Percentiles rank a stretch among this genome's conserved stretches.
phyloP scores from a whole-genome alignment of 306 rosid species.

The Macrotyloma uniflorum region DNA sequence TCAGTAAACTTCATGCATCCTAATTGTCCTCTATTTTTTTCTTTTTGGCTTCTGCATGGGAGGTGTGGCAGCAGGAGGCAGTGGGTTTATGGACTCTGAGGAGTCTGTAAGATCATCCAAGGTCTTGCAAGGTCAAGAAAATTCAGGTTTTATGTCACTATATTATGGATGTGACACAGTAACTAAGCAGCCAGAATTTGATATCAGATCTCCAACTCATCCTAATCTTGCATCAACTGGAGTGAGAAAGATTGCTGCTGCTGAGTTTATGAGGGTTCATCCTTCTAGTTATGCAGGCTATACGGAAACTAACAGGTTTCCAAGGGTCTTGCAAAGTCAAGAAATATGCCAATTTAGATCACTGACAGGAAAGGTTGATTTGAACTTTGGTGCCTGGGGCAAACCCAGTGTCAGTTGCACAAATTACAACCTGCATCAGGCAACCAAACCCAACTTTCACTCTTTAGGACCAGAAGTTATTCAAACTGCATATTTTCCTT shows the following conservation, averaged over 20 bases:
- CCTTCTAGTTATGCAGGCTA: slow-evolving; percentile 69
- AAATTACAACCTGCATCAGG: slow-evolving; percentile 61
- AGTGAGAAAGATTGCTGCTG: slow-evolving; percentile 55
- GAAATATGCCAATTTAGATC: slow-evolving; percentile 87
- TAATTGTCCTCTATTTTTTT: slow-evolving; percentile 21
- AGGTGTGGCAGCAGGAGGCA: slow-evolving; percentile 59
- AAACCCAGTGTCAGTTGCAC: slow-evolving; percentile 55
- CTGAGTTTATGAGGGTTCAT: slow-evolving; percentile 70
- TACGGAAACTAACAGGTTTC: slow-evolving; percentile 71
- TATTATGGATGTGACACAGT: slow-evolving; percentile 73
- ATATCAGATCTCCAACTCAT: slow-evolving; percentile 60
- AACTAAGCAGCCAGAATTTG: slow-evolving; percentile 70
- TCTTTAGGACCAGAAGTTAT: slow-evolving; percentile 56
- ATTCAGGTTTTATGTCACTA: slow-evolving; percentile 80
- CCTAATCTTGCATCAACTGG: slow-evolving; percentile 58
- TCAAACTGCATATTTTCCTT: slow-evolving; percentile 65
- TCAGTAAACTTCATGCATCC: not conserved
- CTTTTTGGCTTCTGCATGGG: slow-evolving; percentile 24
- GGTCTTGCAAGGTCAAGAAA: slow-evolving; percentile 99
- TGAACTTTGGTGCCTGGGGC: slow-evolving; percentile 69
- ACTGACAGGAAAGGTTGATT: slow-evolving; percentile 63
- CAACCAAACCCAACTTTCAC: slow-evolving; percentile 58
- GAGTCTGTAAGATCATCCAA: slow-evolving; percentile 91
- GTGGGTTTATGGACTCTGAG: slow-evolving; percentile 85
- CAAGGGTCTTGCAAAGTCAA: slow-evolving; percentile 99